Conservation (phyloP, 306 rosid species). For the Sechiopsis laciniata region DNA sequence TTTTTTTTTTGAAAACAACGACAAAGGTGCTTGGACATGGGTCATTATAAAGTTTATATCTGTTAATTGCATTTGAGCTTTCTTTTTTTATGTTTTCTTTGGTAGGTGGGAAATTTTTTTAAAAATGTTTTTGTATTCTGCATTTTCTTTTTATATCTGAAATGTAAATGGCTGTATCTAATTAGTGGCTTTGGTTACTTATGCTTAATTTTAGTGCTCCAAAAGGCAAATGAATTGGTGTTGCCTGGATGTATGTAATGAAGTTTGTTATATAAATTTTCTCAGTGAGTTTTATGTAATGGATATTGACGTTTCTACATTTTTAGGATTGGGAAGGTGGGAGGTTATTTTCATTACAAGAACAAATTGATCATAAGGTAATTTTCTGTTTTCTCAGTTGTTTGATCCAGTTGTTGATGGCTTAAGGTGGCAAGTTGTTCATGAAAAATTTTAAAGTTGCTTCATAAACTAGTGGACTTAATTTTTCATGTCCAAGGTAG, state of each 20-base stretch:
- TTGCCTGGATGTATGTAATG: conserved; percentile 5
- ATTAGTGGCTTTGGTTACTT: not conserved
- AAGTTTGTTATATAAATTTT: not conserved
- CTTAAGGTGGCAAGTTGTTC: not conserved
- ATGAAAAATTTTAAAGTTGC: conserved; percentile 14
- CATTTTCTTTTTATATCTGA: not conserved
- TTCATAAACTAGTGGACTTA: not conserved
- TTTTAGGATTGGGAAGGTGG: conserved; percentile 77
- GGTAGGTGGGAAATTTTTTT: not conserved
- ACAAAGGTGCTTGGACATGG: conserved; percentile 43
- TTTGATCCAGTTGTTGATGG: conserved; percentile 16
- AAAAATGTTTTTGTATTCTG: not conserved
- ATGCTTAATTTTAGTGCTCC: not conserved
- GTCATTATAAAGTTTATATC: not conserved
- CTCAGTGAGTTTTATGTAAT: not conserved
- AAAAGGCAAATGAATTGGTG: not conserved
- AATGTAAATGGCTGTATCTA: not conserved
- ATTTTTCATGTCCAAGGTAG: not conserved
- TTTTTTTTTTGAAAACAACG: too few relatives aligned
- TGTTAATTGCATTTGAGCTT: not conserved
- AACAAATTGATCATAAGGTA: conserved; percentile 84
- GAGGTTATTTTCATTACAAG: conserved; percentile 70
- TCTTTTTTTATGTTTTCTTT: not conserved
- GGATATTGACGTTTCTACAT: conserved; percentile 18
- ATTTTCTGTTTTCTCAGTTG: conserved; percentile 18